A percentile compares a stretch with the other conserved stretches of the same genome.
These are phyloP conservation scores for Geotrichum restrictum DNA, from an alignment of 1,139 yeast species.

Conservation along the genomic window DNA sequence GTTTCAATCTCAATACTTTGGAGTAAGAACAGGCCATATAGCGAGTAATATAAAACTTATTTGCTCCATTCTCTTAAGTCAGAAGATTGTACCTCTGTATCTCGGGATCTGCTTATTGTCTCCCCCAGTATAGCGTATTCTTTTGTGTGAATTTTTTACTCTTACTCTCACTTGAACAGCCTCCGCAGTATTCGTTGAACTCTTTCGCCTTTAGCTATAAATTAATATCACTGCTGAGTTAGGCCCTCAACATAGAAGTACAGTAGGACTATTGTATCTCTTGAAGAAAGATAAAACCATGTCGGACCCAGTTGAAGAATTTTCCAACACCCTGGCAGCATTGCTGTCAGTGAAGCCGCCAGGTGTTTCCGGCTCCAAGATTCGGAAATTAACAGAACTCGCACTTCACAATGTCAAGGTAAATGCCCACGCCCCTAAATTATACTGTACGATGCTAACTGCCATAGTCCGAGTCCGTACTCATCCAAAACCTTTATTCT, in stretches of 20 bases:
- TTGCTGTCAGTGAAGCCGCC: slow-evolving; percentile 75
- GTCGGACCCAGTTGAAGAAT: slow-evolving; percentile 47
- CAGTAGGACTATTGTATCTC: not conserved
- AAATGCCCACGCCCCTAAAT: slow-evolving; percentile 22
- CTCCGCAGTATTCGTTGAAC: not conserved
- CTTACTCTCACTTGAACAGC: not conserved
- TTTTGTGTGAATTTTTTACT: not conserved
- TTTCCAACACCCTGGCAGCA: slow-evolving; percentile 68
- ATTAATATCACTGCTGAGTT: slow-evolving; percentile 6
- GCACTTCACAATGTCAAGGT: slow-evolving; percentile 65
- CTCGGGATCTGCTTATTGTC: not conserved
- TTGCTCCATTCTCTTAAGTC: not conserved
- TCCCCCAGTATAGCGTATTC: slow-evolving; percentile 4
- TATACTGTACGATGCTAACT: not conserved
- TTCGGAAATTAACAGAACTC: slow-evolving; percentile 73
- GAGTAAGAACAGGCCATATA: slow-evolving; percentile 8
- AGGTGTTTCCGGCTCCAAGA: slow-evolving; percentile 94
- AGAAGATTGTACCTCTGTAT: slow-evolving; percentile 12
- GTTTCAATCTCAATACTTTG: not conserved
- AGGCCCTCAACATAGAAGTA: slow-evolving; percentile 3
- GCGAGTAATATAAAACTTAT: slow-evolving; percentile 3
- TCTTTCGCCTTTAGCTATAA: not conserved
- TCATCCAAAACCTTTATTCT: slow-evolving; percentile 58
- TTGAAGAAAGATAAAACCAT: not conserved
- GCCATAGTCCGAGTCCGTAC: slow-evolving; percentile 49